Conservation (phyloP, 768 basidiomycete species). For the Trametes villosa region DNA sequence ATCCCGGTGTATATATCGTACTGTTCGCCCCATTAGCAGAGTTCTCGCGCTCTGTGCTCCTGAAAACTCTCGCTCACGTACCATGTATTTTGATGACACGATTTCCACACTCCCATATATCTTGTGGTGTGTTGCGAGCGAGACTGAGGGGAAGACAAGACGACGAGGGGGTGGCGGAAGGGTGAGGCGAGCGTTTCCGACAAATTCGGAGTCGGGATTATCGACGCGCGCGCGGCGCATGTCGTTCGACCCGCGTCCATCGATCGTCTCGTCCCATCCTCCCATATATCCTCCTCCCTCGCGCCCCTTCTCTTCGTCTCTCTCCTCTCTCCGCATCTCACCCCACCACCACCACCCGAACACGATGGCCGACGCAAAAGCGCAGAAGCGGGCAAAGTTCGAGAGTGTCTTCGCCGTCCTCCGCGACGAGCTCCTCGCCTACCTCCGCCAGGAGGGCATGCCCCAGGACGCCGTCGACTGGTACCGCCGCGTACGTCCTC, state of each 20-base stretch:
- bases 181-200: background rate
- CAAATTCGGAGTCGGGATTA: conserved; percentile 1
- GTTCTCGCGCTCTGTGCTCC: too few relatives aligned
- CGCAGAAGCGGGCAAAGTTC: conserved; percentile 57
- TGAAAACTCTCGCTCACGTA: too few relatives aligned
- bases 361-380: conserved; percentile 28
- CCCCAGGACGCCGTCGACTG: conserved; percentile 84
- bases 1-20: too few relatives aligned
- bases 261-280: background rate
- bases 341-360: background rate
- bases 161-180: background rate
- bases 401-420: conserved; percentile 72
- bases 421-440: conserved; percentile 75
- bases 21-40: too few relatives aligned
- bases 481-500: conserved; percentile 70
- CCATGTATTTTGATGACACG: too few relatives aligned
- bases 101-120: too few relatives aligned
- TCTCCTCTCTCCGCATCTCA: background rate
- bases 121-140: background rate
- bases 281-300: background rate
- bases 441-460: conserved; percentile 73
- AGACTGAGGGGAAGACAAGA: background rate
- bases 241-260: background rate
- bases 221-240: background rate
- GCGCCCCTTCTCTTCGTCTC: background rate